Percentiles rank a stretch among this genome's conserved stretches.
Evolutionary conservation across 2,329 filamentous ascomycete species (phyloP).

Genomic region (Mycosphaerella sp.): DNA sequence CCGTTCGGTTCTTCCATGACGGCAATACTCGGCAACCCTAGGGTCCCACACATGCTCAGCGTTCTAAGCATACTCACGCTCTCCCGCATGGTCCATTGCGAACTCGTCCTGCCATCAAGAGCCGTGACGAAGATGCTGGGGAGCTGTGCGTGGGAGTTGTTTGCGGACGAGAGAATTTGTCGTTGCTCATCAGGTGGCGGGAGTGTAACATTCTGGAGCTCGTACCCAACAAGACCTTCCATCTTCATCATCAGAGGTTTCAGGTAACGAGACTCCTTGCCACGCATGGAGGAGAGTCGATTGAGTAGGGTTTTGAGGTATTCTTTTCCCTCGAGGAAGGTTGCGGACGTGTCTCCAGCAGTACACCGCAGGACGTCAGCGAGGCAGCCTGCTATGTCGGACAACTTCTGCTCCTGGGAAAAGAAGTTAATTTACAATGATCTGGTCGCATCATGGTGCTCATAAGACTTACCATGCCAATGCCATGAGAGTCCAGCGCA

Average conservation of each 20-base stretch:
- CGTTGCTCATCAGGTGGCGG: constrained; percentile 18
- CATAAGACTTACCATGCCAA: constrained; percentile 30
- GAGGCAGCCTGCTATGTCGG: constrained; percentile 34
- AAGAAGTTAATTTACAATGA: constrained; percentile 11
- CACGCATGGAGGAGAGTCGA: constrained; percentile 32
- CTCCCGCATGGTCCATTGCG: constrained; percentile 25
- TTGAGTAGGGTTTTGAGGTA: constrained; percentile 31
- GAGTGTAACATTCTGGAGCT: constrained; percentile 20
- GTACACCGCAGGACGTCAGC: constrained; percentile 34
- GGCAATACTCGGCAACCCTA: constrained; percentile 27
- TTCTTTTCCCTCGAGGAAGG: constrained; percentile 32
- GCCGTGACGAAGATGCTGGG: constrained; percentile 6
- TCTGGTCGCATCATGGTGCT: neutral
- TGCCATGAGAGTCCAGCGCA: constrained; percentile 33
- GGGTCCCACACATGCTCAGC: constrained; percentile 25
- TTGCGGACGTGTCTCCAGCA: constrained; percentile 30
- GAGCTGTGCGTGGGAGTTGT: constrained; percentile 1
- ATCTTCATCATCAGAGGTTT: constrained; percentile 32
- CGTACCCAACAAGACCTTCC: constrained; percentile 29
- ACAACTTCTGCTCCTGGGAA: constrained; percentile 33
- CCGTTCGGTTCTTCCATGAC: constrained; percentile 15
- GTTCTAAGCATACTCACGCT: constrained; percentile 29
- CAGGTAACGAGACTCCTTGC: constrained; percentile 33
- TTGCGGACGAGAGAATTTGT: constrained; percentile 10
- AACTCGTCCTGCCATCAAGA: constrained; percentile 1